Evolutionary conservation across 108 stramenopile species (phyloP).

Genomic region (Cyclotella sp.): DNA sequence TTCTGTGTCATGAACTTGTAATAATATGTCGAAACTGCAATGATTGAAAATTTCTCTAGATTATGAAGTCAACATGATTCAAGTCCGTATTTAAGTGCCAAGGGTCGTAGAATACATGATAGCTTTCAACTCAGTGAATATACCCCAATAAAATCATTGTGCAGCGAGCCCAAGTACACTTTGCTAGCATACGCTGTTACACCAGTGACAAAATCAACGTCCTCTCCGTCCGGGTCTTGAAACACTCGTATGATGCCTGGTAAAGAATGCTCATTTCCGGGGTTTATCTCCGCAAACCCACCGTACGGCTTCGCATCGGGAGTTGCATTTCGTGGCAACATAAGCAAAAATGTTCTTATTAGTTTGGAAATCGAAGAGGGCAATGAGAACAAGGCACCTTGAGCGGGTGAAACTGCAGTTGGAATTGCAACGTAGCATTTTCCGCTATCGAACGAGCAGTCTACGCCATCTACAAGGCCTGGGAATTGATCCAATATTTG

Average conservation of each 20-base stretch:
- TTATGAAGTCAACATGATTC: too few species aligned
- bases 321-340: slow-evolving; percentile 47
- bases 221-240: slow-evolving; percentile 71
- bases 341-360: slow-evolving; percentile 59
- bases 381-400: slow-evolving; percentile 38
- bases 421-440: slow-evolving; percentile 58
- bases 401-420: slow-evolving; percentile 11
- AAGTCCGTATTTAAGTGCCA: too few species aligned
- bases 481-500: slow-evolving; percentile 51
- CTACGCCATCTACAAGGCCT: slow-evolving; percentile 62
- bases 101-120: too few species aligned
- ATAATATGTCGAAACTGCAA: background rate
- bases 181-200: slow-evolving; percentile 63
- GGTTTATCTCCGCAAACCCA: slow-evolving; percentile 59
- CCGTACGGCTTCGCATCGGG: slow-evolving; percentile 49
- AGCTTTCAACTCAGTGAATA: slow-evolving; percentile 44
- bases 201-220: slow-evolving; percentile 61
- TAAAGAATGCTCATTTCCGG: slow-evolving; percentile 28
- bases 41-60: too few species aligned
- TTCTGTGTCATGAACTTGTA: background rate
- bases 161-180: slow-evolving; percentile 74
- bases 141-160: slow-evolving; percentile 70
- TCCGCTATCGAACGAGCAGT: slow-evolving; percentile 55
- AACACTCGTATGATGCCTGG: slow-evolving; percentile 42
- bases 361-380: slow-evolving; percentile 27